A percentile compares a stretch with the other conserved stretches of the same genome.
phyloP scores from a whole-genome alignment of 2,329 filamentous ascomycete genomes.

The Claviceps sorghi region DNA sequence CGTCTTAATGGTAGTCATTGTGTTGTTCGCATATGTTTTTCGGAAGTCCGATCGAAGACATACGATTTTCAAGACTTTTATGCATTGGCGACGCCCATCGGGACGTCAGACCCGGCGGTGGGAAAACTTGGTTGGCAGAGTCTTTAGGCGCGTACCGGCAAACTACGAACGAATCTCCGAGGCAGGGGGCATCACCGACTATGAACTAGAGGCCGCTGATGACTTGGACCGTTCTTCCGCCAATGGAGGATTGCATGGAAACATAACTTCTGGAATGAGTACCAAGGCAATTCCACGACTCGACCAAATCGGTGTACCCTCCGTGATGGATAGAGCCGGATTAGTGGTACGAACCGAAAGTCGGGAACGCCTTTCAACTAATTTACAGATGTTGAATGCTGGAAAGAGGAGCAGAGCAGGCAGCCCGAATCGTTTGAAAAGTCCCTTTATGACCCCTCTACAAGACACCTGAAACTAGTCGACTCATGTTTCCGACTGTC shows the following conservation, averaged over 20 bases:
- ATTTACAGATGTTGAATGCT: constrained; percentile 37
- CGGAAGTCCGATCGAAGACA: constrained; percentile 62
- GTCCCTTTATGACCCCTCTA: constrained; percentile 37
- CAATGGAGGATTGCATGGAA: constrained; percentile 39
- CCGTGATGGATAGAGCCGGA: constrained; percentile 51
- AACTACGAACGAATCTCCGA: constrained; percentile 77
- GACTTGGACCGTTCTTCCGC: constrained; percentile 51
- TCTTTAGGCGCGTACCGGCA: constrained; percentile 44
- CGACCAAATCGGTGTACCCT: constrained; percentile 28
- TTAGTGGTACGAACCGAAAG: constrained; percentile 74
- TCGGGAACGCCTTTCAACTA: constrained; percentile 56
- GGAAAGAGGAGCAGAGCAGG: constrained; percentile 42
- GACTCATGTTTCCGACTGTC: not conserved
- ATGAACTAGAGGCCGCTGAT: constrained; percentile 59
- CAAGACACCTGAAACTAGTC: constrained; percentile 22
- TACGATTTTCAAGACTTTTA: constrained; percentile 15
- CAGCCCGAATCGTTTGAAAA: constrained; percentile 46
- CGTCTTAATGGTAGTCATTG: constrained; percentile 42
- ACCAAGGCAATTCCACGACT: constrained; percentile 44
- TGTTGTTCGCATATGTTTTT: constrained; percentile 57
- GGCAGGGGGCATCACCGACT: constrained; percentile 58
- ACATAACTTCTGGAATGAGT: constrained; percentile 49
- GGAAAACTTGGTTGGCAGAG: constrained; percentile 42
- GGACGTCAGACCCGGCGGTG: constrained; percentile 32
- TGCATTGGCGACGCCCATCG: constrained; percentile 14